These are phyloP conservation scores for Penicillium corylophilum DNA, from an alignment of 2,329 filamentous ascomycete species.

Conservation along the genomic window DNA sequence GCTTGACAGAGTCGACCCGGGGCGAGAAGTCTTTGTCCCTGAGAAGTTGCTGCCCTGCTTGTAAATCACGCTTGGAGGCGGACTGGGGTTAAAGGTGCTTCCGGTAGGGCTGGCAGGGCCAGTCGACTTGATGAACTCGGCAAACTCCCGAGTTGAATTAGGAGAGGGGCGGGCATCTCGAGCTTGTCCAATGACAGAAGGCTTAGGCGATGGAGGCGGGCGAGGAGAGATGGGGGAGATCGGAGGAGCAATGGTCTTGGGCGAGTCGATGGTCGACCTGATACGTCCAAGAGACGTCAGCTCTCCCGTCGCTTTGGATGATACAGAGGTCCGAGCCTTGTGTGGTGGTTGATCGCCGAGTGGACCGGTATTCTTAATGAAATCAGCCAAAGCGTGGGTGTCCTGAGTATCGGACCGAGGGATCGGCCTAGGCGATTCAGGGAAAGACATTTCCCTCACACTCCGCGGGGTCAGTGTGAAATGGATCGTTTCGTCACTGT, in stretches of 20 bases:
- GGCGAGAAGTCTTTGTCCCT: constrained; percentile 10
- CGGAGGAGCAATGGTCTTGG: constrained; percentile 18
- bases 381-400: constrained; percentile 40
- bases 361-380: constrained; percentile 38
- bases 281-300: constrained; percentile 17
- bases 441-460: constrained; percentile 68
- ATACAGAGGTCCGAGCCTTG: constrained; percentile 20
- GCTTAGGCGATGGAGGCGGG: constrained; percentile 21
- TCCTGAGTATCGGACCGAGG: constrained; percentile 36
- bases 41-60: not conserved
- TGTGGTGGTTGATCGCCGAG: constrained; percentile 20
- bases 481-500: constrained; percentile 78
- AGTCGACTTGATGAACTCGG: constrained; percentile 84
- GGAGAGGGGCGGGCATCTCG: constrained; percentile 70
- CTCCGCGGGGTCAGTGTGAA: constrained; percentile 78
- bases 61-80: not conserved
- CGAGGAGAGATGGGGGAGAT: constrained; percentile 20
- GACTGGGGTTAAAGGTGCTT: not conserved
- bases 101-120: constrained; percentile 54
- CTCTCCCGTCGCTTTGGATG: constrained; percentile 19
- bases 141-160: constrained; percentile 77
- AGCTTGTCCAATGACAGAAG: constrained; percentile 46
- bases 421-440: constrained; percentile 34
- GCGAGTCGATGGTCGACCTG: constrained; percentile 22
- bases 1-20: constrained; percentile 15